These are phyloP conservation scores for Uncinocarpus reesii DNA, from an alignment of 2,329 filamentous ascomycete genomes.

Conservation along the genomic window DNA sequence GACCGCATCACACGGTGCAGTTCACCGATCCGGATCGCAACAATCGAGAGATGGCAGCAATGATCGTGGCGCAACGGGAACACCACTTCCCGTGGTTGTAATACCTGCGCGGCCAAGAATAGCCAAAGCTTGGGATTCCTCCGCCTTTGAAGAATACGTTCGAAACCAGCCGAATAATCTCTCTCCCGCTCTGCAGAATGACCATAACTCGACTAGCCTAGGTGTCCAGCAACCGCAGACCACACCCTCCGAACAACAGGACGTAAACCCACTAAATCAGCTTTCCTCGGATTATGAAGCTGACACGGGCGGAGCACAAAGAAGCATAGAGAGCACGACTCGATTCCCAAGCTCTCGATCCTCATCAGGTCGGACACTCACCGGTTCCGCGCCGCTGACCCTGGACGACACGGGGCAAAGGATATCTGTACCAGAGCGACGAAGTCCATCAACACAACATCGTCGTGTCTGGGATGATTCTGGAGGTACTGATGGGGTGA, in stretches of 20 bases:
- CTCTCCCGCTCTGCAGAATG: not conserved
- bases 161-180: not conserved
- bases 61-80: conserved; percentile 4
- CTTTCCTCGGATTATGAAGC: not conserved
- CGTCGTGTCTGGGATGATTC: conserved; percentile 1
- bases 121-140: conserved; percentile 42
- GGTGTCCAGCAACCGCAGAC: not conserved
- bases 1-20: conserved; percentile 16
- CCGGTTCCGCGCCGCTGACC: not conserved
- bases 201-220: not conserved
- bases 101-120: conserved; percentile 48
- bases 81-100: conserved; percentile 44
- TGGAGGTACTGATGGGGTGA: conserved; percentile 1
- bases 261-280: not conserved
- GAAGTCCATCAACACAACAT: not conserved
- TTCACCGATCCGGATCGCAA: not conserved
- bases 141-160: conserved; percentile 10
- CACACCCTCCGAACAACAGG: not conserved
- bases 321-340: not conserved
- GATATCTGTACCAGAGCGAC: not conserved
- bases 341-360: not conserved
- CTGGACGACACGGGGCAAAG: not conserved
- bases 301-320: not conserved
- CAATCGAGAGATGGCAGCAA: conserved; percentile 19
- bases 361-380: conserved; percentile 4